These are phyloP conservation scores for Lineolata rhizophorae DNA, from an alignment of 495 filamentous ascomycete species.

Conservation along the genomic window DNA sequence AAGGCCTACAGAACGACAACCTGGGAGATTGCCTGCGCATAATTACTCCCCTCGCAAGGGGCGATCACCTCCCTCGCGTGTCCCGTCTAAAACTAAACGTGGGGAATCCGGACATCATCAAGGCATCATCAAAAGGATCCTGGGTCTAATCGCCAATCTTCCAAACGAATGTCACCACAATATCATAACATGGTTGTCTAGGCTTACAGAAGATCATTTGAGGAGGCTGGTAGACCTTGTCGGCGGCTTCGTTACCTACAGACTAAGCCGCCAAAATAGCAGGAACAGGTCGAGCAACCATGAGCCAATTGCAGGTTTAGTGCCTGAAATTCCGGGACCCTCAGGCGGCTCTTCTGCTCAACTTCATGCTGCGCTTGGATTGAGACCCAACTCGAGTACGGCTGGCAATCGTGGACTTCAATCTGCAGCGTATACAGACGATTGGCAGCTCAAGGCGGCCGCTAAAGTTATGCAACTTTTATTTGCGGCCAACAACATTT, in stretches of 20 bases:
- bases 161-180: constrained; percentile 58
- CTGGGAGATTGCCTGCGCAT: too few relatives aligned
- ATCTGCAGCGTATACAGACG: constrained; percentile 47
- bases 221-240: constrained; percentile 53
- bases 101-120: too few relatives aligned
- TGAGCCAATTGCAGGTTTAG: constrained; percentile 38
- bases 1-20: too few relatives aligned
- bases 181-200: constrained; percentile 68
- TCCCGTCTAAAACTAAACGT: too few relatives aligned
- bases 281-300: constrained; percentile 20
- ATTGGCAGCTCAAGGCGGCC: constrained; percentile 79
- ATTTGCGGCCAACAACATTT: constrained; percentile 60
- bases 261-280: constrained; percentile 49
- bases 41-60: too few relatives aligned
- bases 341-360: constrained; percentile 41
- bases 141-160: constrained; percentile 60
- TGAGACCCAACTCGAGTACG: constrained; percentile 15
- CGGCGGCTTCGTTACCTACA: constrained; percentile 62
- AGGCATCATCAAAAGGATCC: constrained; percentile 68
- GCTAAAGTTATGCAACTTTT: constrained; percentile 64
- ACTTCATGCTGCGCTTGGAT: constrained; percentile 58
- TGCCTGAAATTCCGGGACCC: constrained; percentile 57
- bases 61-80: too few relatives aligned
- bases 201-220: constrained; percentile 45
- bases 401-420: too few relatives aligned